Conservation (phyloP, 2,329 filamentous ascomycete species). For the Aspergillus ruber region DNA sequence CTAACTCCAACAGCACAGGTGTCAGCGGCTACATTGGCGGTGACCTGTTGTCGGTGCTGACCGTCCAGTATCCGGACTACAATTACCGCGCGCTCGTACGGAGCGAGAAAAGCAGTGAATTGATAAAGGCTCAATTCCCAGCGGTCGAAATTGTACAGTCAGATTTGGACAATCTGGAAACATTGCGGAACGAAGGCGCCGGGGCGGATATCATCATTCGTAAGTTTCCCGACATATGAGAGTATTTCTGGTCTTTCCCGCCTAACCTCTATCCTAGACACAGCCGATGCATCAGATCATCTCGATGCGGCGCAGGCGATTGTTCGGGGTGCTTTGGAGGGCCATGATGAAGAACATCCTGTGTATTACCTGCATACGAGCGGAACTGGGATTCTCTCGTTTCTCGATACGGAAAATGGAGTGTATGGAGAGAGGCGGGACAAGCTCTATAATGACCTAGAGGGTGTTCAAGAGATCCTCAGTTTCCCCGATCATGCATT, state of each 20-base stretch:
- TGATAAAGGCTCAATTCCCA: slow-evolving; percentile 5
- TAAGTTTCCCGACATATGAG: background rate
- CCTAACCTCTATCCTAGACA: slow-evolving; percentile 1
- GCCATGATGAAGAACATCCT: slow-evolving; percentile 5
- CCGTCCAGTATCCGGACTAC: slow-evolving; percentile 15
- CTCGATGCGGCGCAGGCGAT: slow-evolving; percentile 5
- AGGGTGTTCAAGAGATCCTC: slow-evolving; percentile 4
- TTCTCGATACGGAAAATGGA: slow-evolving; percentile 4
- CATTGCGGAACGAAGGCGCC: slow-evolving; percentile 5
- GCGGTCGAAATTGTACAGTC: slow-evolving; percentile 1
- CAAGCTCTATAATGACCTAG: slow-evolving; percentile 5
- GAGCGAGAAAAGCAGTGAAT: slow-evolving; percentile 1
- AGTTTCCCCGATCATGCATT: slow-evolving; percentile 10
- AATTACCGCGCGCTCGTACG: slow-evolving; percentile 4
- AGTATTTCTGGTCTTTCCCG: no score
- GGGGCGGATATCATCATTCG: slow-evolving; percentile 10
- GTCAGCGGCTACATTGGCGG: slow-evolving; percentile 26
- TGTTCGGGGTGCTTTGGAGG: slow-evolving; percentile 2
- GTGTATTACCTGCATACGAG: slow-evolving; percentile 10
- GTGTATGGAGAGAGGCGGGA: slow-evolving; percentile 3
- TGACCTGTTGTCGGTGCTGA: slow-evolving; percentile 36
- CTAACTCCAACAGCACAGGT: background rate
- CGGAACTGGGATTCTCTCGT: slow-evolving; percentile 8
- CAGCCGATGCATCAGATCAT: slow-evolving; percentile 8
- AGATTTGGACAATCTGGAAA: background rate